Evolutionary conservation across 257 asterid species (phyloP).

Genomic region (Rauvolfia tetraphylla): DNA sequence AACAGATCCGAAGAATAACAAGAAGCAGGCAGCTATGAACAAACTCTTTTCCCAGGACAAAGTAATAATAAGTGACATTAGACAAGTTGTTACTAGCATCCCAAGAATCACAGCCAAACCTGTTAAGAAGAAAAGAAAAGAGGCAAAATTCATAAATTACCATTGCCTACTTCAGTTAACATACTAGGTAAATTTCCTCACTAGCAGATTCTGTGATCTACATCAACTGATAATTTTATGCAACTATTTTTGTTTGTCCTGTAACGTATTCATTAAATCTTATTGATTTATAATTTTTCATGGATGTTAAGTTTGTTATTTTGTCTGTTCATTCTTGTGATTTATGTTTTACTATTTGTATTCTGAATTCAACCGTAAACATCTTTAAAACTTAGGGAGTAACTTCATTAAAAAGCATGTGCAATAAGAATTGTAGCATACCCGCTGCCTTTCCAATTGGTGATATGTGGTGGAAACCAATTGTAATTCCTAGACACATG

Average conservation of each 20-base stretch:
- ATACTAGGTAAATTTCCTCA: not conserved
- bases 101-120: constrained; percentile 70
- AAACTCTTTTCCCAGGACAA: constrained; percentile 75
- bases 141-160: not conserved
- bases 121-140: constrained; percentile 15
- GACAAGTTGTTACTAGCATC: constrained; percentile 81
- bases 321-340: not conserved
- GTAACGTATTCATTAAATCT: not conserved
- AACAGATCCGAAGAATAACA: constrained; percentile 66
- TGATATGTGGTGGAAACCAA: constrained; percentile 62
- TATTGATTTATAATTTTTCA: not conserved
- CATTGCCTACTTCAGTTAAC: not conserved
- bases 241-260: not conserved
- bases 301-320: not conserved
- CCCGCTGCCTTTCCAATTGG: constrained; percentile 81
- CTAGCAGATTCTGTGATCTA: too few species aligned
- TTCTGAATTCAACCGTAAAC: not conserved
- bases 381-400: not conserved
- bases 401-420: not conserved
- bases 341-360: not conserved
- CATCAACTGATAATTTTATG: not conserved
- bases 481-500: constrained; percentile 65
- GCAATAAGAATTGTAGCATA: constrained; percentile 20
- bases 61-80: constrained; percentile 81
- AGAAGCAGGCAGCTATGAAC: constrained; percentile 42